Percentiles rank a stretch among this genome's conserved stretches.
Evolutionary conservation across 306 rosid species (phyloP).

Genomic region (Prunus campanulata): DNA sequence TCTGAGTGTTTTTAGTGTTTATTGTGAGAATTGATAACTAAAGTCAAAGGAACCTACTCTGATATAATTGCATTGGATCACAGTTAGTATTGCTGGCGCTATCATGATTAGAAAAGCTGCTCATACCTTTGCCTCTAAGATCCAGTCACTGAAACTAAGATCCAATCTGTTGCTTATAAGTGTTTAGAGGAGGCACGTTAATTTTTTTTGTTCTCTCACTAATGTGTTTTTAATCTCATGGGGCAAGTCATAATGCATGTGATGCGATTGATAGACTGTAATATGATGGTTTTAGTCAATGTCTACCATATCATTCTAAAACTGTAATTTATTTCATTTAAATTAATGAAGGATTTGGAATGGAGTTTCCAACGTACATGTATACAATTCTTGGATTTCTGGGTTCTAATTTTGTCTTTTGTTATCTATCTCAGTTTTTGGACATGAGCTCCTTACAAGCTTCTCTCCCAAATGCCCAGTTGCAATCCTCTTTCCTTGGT

Average conservation of each 20-base stretch:
- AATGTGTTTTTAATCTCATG: not conserved
- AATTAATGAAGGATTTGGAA: not conserved
- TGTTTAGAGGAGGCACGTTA: not conserved
- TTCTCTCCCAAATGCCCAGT: constrained; percentile 62
- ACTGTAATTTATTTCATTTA: not conserved
- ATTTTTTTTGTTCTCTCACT: not conserved
- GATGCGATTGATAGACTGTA: not conserved
- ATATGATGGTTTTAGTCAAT: not conserved
- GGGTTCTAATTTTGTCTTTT: constrained; percentile 1
- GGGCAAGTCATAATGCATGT: not conserved
- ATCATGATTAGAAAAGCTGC: not conserved
- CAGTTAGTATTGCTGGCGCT: too few species aligned
- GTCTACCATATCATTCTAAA: not conserved
- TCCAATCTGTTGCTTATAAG: not conserved
- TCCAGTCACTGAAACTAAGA: not conserved
- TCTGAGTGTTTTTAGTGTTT: not conserved
- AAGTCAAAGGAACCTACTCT: not conserved
- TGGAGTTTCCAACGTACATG: not conserved
- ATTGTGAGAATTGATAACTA: not conserved
- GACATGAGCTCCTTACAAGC: constrained; percentile 72
- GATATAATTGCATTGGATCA: too few species aligned
- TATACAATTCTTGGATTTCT: not conserved
- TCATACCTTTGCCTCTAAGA: not conserved
- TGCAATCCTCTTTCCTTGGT: constrained; percentile 51
- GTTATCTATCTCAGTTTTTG: constrained; percentile 51